These are phyloP conservation scores for Tuber magnatum DNA, from an alignment of 495 filamentous ascomycete genomes.

Conservation along the genomic window DNA sequence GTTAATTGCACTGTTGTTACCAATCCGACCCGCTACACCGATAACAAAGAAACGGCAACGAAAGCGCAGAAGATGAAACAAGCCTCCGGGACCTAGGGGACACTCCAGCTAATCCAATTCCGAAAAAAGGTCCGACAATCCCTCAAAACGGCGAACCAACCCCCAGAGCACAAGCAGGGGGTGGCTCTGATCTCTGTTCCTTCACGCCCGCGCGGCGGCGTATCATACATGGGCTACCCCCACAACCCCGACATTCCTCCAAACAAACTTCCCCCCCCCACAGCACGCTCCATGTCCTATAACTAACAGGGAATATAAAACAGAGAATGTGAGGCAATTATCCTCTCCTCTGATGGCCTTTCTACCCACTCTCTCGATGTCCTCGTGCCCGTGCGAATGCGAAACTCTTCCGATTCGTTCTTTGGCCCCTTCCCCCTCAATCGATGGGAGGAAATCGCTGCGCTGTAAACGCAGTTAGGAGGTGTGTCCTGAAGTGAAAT, in stretches of 20 bases:
- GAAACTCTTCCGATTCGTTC: background rate
- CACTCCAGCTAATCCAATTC: background rate
- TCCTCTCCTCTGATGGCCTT: background rate
- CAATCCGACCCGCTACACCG: background rate
- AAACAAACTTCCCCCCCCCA: background rate
- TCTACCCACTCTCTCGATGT: too few relatives aligned
- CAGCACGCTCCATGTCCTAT: background rate
- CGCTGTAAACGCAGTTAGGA: background rate
- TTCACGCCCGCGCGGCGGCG: background rate
- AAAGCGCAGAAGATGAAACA: background rate
- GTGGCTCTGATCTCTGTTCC: background rate
- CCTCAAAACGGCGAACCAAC: background rate
- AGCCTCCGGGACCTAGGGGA: background rate
- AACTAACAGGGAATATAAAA: background rate
- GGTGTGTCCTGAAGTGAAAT: background rate
- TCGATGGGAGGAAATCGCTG: background rate
- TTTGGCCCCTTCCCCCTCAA: background rate
- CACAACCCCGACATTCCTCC: background rate
- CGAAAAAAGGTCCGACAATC: background rate
- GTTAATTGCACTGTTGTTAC: background rate
- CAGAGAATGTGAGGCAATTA: background rate
- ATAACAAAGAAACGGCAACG: background rate
- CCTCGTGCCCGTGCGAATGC: background rate
- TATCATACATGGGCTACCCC: background rate
- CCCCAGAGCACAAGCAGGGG: background rate